Base-by-base conservation (phyloP, 2,329 filamentous ascomycete species). In the Seiridium unicorne region DNA sequence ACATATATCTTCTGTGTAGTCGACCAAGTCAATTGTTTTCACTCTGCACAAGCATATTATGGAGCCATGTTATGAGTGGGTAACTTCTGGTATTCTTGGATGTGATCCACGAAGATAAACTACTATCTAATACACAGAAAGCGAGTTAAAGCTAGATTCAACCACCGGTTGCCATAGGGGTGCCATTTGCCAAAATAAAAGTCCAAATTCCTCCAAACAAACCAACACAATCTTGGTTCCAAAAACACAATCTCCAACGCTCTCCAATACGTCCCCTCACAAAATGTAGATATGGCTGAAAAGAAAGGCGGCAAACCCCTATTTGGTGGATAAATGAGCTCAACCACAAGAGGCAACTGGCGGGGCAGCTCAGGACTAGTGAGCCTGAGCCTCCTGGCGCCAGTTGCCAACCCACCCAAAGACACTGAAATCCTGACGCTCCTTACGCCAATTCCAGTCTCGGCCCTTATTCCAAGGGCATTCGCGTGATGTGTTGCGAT, bases 341-440 rank as follows among this genome's bases (percentile, higher is more conserved):
- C 75, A 84, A 84, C 84, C 79, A 88, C 84, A 86, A 87, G 84
- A 86, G 85, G 74, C 80, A 74, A 74, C 64, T 61, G 64, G 69
- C 66, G 59, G 71, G 64, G 65, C 35, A 34, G 38, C 49, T 53
- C 49, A 38, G 32, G 35, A 8, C 49, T 53, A 53, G 13, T 53
- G 49, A 53, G 49, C 49, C 34, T 53, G 49, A 53, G 49, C 18
- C 13, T 75, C 76, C 68, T 88, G 87, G 76, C 91, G 88, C 87
- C 91, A 96, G 79, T 91, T 92, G 82, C 93, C 93, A 87, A 97
- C 92, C 89, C 94, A 96, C 86, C 96, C 93, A 81, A 93, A 79
- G 44, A 47, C 13, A 72, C 88, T 89, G 74, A 91, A 84, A 78
- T 90, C 89, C 71, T 82, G 76, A 68, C 83, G 80, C 64, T 89